Conservation (phyloP, 2,329 filamentous ascomycete genomes). For the Claviceps humidiphila region DNA sequence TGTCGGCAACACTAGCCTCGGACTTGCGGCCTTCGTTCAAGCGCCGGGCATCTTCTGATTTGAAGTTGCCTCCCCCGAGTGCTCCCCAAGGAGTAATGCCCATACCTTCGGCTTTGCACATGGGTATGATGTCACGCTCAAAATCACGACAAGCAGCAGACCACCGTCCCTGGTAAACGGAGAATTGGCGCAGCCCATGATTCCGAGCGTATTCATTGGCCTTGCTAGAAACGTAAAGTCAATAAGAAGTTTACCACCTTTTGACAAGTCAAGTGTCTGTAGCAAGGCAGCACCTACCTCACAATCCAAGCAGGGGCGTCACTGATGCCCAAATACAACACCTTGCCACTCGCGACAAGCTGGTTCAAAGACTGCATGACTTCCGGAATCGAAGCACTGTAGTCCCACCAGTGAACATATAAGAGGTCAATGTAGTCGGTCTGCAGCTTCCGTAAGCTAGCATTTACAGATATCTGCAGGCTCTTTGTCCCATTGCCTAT, state of each 20-base stretch:
- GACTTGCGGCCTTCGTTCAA: slow-evolving; percentile 23
- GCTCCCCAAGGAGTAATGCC: slow-evolving; percentile 47
- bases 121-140: slow-evolving; percentile 30
- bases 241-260: background rate
- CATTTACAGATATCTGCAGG: slow-evolving; percentile 39
- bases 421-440: slow-evolving; percentile 58
- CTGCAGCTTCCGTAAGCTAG: slow-evolving; percentile 46
- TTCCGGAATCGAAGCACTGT: slow-evolving; percentile 50
- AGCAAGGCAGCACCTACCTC: slow-evolving; percentile 16
- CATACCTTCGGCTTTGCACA: slow-evolving; percentile 31
- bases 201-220: slow-evolving; percentile 57
- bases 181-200: slow-evolving; percentile 57
- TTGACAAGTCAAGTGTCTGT: background rate
- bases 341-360: slow-evolving; percentile 46
- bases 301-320: slow-evolving; percentile 61
- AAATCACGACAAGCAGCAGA: slow-evolving; percentile 26
- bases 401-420: slow-evolving; percentile 57
- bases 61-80: slow-evolving; percentile 35
- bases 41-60: slow-evolving; percentile 23
- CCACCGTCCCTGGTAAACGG: slow-evolving; percentile 31
- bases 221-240: slow-evolving; percentile 24
- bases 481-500: slow-evolving; percentile 50
- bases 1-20: slow-evolving; percentile 37
- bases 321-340: slow-evolving; percentile 51
- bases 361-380: slow-evolving; percentile 56